These are phyloP conservation scores for Chaetomium sp. DNA, from an alignment of 2,329 filamentous ascomycete species.

Conservation along the genomic window DNA sequence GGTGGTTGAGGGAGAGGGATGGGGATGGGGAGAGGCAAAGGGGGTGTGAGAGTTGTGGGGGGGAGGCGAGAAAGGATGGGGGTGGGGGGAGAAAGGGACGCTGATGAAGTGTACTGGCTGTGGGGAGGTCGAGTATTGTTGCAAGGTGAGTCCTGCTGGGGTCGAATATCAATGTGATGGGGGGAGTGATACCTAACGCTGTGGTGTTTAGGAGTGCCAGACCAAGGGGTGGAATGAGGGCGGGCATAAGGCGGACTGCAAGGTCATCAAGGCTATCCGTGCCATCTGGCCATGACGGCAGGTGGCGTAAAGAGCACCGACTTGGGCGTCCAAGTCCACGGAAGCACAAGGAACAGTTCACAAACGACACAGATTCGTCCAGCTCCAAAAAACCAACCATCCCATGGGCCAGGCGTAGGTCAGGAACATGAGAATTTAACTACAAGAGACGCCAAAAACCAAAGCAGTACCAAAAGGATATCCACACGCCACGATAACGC, in stretches of 20 bases:
- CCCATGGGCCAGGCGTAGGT: background rate
- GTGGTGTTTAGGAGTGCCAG: conserved; percentile 45
- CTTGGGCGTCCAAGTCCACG: background rate
- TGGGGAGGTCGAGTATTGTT: conserved; percentile 48
- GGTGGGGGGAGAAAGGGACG: conserved; percentile 29
- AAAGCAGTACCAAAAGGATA: conserved; percentile 7
- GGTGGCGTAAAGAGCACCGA: background rate
- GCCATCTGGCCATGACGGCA: conserved; percentile 40
- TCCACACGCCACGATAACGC: background rate
- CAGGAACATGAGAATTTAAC: background rate
- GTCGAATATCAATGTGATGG: background rate
- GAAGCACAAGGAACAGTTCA: background rate
- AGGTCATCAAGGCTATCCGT: conserved; percentile 45
- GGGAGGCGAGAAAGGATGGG: conserved; percentile 28
- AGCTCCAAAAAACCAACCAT: background rate
- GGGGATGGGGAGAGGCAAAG: conserved; percentile 17
- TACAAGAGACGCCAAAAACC: background rate
- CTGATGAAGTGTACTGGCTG: conserved; percentile 48
- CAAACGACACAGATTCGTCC: background rate
- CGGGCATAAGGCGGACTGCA: conserved; percentile 50
- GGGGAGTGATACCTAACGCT: conserved; percentile 7
- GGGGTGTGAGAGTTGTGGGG: conserved; percentile 37
- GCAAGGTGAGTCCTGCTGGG: conserved; percentile 44
- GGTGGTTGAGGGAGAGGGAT: conserved; percentile 26
- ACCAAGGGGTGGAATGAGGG: conserved; percentile 46